Evolutionary conservation across 176 grass and related monocot species (phyloP).

Genomic region (Carex kokanica): DNA sequence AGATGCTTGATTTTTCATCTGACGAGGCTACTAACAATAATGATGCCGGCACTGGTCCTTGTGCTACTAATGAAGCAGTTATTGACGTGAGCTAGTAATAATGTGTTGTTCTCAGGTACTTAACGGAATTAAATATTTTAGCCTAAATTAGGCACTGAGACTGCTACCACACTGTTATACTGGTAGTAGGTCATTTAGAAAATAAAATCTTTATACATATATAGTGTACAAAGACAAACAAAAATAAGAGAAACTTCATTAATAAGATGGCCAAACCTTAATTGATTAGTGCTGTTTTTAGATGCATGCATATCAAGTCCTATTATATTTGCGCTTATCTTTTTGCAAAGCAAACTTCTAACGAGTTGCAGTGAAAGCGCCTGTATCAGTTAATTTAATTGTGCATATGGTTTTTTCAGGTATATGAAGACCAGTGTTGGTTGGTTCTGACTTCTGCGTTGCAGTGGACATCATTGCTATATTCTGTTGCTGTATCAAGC

Average conservation of each 20-base stretch:
- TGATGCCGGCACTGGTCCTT: conserved; percentile 17
- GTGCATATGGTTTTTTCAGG: conserved; percentile 7
- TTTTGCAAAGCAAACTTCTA: not conserved
- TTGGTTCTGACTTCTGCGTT: not conserved
- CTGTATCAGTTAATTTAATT: not conserved
- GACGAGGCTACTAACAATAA: conserved; percentile 34
- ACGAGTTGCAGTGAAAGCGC: not conserved
- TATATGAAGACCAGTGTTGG: not conserved
- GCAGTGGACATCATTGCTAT: not conserved
- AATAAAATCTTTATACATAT: not conserved
- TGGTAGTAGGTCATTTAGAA: not conserved
- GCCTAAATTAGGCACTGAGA: not conserved
- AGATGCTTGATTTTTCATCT: conserved; percentile 82
- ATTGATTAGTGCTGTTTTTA: not conserved
- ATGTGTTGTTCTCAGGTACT: conserved; percentile 11
- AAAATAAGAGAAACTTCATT: not conserved
- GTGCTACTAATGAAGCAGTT: conserved; percentile 23
- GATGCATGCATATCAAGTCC: not conserved
- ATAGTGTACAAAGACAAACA: not conserved
- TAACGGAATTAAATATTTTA: not conserved
- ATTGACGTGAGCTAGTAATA: conserved; percentile 19
- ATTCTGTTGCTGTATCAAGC: not conserved
- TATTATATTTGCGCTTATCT: not conserved
- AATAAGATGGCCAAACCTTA: not conserved
- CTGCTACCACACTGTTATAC: not conserved